Conservation (phyloP, 2,329 filamentous ascomycete species). For the Herpotrichia juniperi region DNA sequence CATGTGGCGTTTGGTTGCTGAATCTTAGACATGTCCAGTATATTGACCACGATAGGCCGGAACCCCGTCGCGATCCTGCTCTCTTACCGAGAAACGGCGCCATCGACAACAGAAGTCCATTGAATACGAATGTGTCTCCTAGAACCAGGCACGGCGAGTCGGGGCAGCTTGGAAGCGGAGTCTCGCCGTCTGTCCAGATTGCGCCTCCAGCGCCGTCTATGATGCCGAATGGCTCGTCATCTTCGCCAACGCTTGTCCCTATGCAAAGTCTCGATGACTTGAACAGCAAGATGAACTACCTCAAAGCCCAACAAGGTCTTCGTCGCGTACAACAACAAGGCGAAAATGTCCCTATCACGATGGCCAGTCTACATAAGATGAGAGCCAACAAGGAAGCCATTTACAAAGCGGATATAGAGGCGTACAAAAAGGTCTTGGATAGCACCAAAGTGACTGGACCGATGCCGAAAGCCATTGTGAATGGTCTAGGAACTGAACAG, state of each 20-base stretch:
- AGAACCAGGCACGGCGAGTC: conserved; percentile 13
- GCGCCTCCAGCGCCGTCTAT: conserved; percentile 30
- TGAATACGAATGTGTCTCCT: conserved; percentile 9
- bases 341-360: not conserved
- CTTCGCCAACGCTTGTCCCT: not conserved
- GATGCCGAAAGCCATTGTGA: not conserved
- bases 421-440: not conserved
- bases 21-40: conserved; percentile 6
- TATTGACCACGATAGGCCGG: conserved; percentile 18
- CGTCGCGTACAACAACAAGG: not conserved
- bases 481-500: not conserved
- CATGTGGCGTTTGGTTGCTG: too few relatives aligned
- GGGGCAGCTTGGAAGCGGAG: conserved; percentile 18
- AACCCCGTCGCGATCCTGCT: not conserved
- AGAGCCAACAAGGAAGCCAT: not conserved
- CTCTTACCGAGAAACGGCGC: not conserved
- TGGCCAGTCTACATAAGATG: not conserved
- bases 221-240: conserved; percentile 9
- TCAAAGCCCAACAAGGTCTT: not conserved
- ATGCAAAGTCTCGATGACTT: not conserved
- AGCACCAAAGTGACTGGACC: not conserved
- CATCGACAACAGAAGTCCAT: conserved; percentile 6
- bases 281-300: not conserved
- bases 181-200: conserved; percentile 23
- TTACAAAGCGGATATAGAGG: not conserved